phyloP scores from a whole-genome alignment of 306 rosid species.

The Lupinus albus region DNA sequence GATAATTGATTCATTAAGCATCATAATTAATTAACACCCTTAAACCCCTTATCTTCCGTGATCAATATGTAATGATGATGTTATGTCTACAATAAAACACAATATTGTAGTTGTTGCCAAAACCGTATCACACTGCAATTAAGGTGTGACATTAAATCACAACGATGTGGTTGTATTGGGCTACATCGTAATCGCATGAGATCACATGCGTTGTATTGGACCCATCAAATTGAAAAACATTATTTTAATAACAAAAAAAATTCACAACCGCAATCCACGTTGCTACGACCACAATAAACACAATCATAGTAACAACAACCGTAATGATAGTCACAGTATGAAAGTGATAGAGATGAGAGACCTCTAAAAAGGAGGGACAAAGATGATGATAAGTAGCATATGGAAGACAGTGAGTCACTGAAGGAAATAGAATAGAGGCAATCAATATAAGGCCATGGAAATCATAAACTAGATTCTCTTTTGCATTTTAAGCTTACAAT shows the following conservation, averaged over 20 bases:
- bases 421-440: constrained; percentile 35
- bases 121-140: no score
- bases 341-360: background rate
- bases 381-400: constrained; percentile 38
- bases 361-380: constrained; percentile 40
- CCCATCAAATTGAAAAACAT: no score
- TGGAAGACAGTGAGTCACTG: constrained; percentile 28
- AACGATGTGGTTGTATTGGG: no score
- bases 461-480: constrained; percentile 46
- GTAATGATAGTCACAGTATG: no score
- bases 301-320: no score
- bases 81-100: constrained; percentile 37
- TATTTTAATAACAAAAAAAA: no score
- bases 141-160: no score
- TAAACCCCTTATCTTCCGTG: constrained; percentile 26
- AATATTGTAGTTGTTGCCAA: no score
- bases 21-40: constrained; percentile 42
- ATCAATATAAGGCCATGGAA: constrained; percentile 43
- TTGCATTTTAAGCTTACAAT: constrained; percentile 28
- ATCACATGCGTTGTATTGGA: no score
- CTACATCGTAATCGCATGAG: no score
- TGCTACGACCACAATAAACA: no score
- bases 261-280: no score
- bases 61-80: background rate
- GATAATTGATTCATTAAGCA: constrained; percentile 48